Conservation (phyloP, 192 early-diverging fungal genomes). For the Coemansia sp. region DNA sequence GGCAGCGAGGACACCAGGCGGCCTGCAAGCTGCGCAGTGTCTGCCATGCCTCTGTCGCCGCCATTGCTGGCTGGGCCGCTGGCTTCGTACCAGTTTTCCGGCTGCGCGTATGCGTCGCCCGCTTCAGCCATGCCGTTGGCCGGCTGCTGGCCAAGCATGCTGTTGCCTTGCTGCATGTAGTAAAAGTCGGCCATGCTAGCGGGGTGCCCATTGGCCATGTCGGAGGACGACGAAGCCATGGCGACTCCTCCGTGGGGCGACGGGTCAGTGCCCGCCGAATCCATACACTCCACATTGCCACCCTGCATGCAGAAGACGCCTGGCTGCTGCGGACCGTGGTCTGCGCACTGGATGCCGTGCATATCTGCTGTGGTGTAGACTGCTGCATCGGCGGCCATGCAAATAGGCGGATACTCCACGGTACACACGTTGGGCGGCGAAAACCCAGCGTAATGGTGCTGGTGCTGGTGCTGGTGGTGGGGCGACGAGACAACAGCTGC, state of each 20-base stretch:
- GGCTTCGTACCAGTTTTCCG: constrained; percentile 4
- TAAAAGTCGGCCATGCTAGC: neutral
- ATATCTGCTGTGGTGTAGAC: neutral
- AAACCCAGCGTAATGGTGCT: neutral
- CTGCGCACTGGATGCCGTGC: constrained; percentile 2
- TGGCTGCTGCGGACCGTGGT: neutral
- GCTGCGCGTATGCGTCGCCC: neutral
- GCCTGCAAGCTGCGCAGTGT: constrained; percentile 1
- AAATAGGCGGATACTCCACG: neutral
- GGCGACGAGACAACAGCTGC: neutral
- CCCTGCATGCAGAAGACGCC: constrained; percentile 3
- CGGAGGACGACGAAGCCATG: neutral
- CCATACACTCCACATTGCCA: neutral
- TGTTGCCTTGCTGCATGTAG: constrained; percentile 4
- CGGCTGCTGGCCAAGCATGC: neutral
- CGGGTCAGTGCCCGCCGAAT: neutral
- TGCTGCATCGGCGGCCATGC: neutral
- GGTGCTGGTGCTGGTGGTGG: neutral
- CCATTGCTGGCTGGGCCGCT: neutral
- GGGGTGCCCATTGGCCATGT: neutral
- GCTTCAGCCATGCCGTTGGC: neutral
- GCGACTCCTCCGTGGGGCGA: neutral
- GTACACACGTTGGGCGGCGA: neutral
- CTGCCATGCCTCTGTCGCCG: neutral
- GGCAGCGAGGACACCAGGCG: constrained; percentile 37